A percentile compares a stretch with the other conserved stretches of the same genome.
Conservation (phyloP, 23 red algal species). For the Gracilaria vermiculophylla region DNA sequence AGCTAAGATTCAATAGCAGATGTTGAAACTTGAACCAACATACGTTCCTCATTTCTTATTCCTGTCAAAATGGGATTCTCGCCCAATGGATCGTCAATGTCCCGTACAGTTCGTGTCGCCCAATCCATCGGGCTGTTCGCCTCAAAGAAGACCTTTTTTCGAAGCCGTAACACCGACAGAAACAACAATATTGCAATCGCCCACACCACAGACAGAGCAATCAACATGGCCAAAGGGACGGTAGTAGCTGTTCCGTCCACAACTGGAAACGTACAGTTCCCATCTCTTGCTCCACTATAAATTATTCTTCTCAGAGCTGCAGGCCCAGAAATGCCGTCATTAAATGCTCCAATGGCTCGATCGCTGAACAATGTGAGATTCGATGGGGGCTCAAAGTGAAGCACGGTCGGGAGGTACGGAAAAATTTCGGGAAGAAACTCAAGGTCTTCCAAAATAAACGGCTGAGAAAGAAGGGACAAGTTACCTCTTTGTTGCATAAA, state of each 20-base stretch:
- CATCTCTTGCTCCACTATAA: constrained; percentile 1
- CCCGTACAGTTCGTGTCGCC: background rate
- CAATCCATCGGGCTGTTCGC: background rate
- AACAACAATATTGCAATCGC: background rate
- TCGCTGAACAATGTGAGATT: background rate
- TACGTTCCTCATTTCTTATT: background rate
- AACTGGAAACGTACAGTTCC: background rate
- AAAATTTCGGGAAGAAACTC: background rate
- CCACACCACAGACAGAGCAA: background rate
- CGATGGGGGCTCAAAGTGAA: background rate
- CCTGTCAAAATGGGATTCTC: background rate
- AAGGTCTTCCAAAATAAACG: background rate
- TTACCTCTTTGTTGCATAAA: background rate
- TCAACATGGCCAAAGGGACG: background rate
- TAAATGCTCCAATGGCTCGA: background rate
- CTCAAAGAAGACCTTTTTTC: background rate
- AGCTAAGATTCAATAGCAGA: no score
- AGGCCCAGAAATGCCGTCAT: background rate
- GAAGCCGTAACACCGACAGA: background rate
- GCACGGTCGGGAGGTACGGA: background rate
- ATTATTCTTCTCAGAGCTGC: background rate
- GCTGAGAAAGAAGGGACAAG: background rate
- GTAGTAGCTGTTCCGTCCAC: background rate
- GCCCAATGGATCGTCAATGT: background rate
- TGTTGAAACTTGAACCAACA: background rate